Evolutionary conservation across 2,329 filamentous ascomycete species (phyloP), one percentile per base, ranked within the genome.

Genomic region (Dactylellina drechsleri): DNA sequence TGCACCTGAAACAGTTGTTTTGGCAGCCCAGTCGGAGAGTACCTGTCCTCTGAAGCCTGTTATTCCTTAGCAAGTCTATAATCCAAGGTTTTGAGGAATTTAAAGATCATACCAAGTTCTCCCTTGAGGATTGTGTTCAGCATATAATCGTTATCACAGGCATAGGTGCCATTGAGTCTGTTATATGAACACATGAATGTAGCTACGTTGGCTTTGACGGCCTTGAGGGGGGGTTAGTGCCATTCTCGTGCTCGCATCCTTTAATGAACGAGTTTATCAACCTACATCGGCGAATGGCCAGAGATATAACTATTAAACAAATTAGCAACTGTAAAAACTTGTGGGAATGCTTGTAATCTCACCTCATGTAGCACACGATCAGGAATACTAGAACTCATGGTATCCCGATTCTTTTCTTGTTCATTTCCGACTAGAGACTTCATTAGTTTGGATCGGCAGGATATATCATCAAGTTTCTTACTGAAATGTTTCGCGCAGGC

Each of bases 131-230:
- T 82, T 52, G 89, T 88, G 80, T 95, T 95, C 77, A 92, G 83
- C 8, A 90, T 82, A 79, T 91, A 89, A 31, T 89, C 90, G 83
- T 95, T 95, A 79, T 94, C 90, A 82, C 92, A 95, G 18, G 83
- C 86, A 78, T 92, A 92, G 6, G 88, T 92, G 82, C 92, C 92
- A 83, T 96, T 96, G 82, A 93, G 81, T 79, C 91, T 90, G 79
- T 92, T 88, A 83, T 92, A 92, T 0, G 88, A 88, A 81, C 85
- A 86, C 85, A 79, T 79, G 56, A 79, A 59, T 0, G 78, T 74
- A 13, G 71, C 71, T 43, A 75, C 71, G 45, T 75, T 75, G 36
- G 71, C 71, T 50, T 67, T 67, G 3, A 36, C 59, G 45, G 71
- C 65, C 65, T 68, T n/a, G n/a, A 41, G 18, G 41, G 36, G 2